Conservation (phyloP, 1,284 basidiomycete genomes). For the Heterobasidion annosum region DNA sequence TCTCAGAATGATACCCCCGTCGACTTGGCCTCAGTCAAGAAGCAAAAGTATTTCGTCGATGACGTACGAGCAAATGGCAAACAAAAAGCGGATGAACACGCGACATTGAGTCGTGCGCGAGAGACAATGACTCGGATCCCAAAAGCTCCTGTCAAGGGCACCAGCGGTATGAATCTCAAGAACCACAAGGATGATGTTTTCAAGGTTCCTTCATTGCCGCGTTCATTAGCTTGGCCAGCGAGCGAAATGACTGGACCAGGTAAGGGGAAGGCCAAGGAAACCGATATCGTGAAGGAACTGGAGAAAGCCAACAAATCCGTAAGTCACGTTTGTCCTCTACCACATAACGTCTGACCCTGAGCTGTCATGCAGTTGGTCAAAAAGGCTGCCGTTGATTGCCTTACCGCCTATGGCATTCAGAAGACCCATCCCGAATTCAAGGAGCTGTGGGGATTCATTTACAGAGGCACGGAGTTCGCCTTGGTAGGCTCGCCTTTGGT, state of each 20-base stretch:
- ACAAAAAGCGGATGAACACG: constrained; percentile 7
- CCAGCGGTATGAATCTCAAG: background rate
- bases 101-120: constrained; percentile 15
- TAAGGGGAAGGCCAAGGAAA: constrained; percentile 18
- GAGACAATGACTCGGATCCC: constrained; percentile 19
- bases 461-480: constrained; percentile 23
- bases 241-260: constrained; percentile 12
- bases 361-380: constrained; percentile 30
- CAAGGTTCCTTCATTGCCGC: constrained; percentile 26
- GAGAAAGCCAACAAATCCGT: constrained; percentile 35
- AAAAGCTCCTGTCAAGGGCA: constrained; percentile 2
- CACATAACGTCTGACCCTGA: background rate
- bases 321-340: background rate
- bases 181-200: constrained; percentile 18
- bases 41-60: background rate
- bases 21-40: background rate
- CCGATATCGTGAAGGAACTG: constrained; percentile 17
- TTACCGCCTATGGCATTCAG: constrained; percentile 32
- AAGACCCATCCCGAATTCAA: constrained; percentile 52
- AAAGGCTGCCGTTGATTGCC: constrained; percentile 26
- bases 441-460: constrained; percentile 21
- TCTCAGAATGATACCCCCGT: background rate
- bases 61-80: background rate
- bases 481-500: constrained; percentile 15
- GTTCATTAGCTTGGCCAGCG: constrained; percentile 16